Evolutionary conservation across 345 rosid species (phyloP), one percentile per base, ranked within the genome.

Genomic region (Pugionium cornutum): DNA sequence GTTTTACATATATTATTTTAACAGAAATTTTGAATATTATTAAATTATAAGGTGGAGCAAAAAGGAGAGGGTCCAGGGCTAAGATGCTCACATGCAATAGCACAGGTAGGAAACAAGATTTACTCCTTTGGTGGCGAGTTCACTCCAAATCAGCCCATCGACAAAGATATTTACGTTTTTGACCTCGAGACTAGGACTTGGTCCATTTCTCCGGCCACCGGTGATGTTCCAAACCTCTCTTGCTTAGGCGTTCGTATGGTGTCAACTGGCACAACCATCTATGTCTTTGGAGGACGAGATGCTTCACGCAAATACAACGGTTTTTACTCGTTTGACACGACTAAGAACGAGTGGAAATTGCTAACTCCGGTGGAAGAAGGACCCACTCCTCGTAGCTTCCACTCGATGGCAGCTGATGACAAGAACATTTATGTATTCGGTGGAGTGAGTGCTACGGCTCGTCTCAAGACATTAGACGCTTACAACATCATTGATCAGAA

Each of bases 391-490:
- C 76, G 76, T 35, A 73, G 76, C 47, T 73, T 73, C 62, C 76
- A 73, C 72, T 57, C 76, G 7, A 65, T 72, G 76, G 76, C 66
- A n/a, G 64, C 76, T 1, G 70, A 72, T 72, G 76, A 64, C 9
- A 34, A 47, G 1, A 64, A 49, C 53, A 27, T 72, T 26, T 72
- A 64, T 30, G 71, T 72, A 29, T 72, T 72, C 7, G 76, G 76
- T 64, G 76, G 76, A n/a, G 69, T 64, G 45, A 2, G 70, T 41
- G 32, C 28, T 41, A 27, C 66, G 9, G 18, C 0, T 1, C 53
- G 76, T 4, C 39, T 72, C 54, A 64, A 72, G 11, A 65, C 64
- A 6, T 34, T 72, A 4, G 58, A 65, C n/a, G 46, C 44, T 6
- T 72, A 64, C 60, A 58, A 72, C 66, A 43, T 64, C 46, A 27